Percentiles rank a stretch among this genome's conserved stretches.
These are phyloP conservation scores for Pneumocystis wakefieldiae DNA, from an alignment of 1,139 yeast species.

Conservation along the genomic window DNA sequence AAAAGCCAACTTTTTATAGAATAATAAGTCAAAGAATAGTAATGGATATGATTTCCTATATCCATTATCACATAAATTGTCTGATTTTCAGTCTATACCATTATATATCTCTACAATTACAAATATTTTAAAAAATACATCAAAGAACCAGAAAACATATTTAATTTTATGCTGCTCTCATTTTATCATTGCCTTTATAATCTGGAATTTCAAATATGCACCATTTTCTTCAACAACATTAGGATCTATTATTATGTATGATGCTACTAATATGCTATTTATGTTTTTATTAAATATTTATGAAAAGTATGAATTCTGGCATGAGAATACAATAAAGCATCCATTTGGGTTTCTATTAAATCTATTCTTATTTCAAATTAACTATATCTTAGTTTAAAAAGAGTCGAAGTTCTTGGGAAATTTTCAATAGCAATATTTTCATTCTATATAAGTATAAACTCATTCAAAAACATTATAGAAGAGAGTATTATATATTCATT, in stretches of 20 bases:
- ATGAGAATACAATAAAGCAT: neutral
- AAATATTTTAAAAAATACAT: neutral
- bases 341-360: neutral
- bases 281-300: neutral
- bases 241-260: conserved; percentile 1
- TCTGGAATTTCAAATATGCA: neutral
- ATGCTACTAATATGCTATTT: neutral
- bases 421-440: neutral
- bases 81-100: neutral
- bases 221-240: neutral
- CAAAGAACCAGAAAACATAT: neutral
- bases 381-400: neutral
- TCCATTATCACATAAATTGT: neutral
- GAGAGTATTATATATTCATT: neutral
- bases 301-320: neutral
- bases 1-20: neutral
- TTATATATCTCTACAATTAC: neutral
- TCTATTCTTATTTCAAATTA: neutral
- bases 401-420: neutral
- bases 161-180: neutral
- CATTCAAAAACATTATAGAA: neutral
- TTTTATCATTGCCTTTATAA: neutral
- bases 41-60: neutral
- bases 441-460: neutral
- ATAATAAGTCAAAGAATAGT: neutral